Evolutionary conservation across 1,284 basidiomycete species (phyloP), one percentile per base, ranked within the genome.

Genomic region (Ceraceosorus bombacis): DNA sequence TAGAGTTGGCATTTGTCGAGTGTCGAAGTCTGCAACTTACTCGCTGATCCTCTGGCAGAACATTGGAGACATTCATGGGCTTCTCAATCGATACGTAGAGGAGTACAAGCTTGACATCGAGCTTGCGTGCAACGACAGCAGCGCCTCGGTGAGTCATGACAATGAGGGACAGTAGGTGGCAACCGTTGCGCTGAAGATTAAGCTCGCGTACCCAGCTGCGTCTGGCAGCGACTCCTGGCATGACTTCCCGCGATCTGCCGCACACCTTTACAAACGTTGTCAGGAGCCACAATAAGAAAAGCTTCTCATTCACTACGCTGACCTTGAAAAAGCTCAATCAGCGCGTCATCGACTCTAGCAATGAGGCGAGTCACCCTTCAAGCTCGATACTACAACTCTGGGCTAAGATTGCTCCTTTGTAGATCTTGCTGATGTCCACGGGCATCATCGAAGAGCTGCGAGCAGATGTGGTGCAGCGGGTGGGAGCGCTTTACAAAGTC

Each of bases 351-450:
- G 60, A 61, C 51, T 57, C 60, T 7, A 17, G 37, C 5, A 49
- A 39, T 15, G 59, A 60, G 17, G 59, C 57, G 8, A 17, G 59
- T 3, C 43, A 37, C 6, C 39, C 3, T 3, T 10, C 51, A 2
- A n/a, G 12, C 10, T 10, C 17, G 51, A 3, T 3, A 46, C 51
- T 52, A 3, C 17, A 12, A 10, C 12, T 15, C 53, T 15, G 17
- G 15, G 46, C 12, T 15, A 12, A 48, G 15, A 48, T 3, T 48
- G 12, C 12, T 48, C 2, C 5, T 36, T 50, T 9, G 17, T 8
- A 91, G 74, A 84, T 88, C 0, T 79, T 93, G 60, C 81, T 88
- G 46, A 80, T 95, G 54, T 92, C 90, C 68, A 85, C 90, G 60
- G 48, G 38, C 3, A 60, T 66, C 43, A 61, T 74, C 43, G 61